Base-by-base conservation (phyloP, 208 protist species). In the Tritrichomonas musculus region DNA sequence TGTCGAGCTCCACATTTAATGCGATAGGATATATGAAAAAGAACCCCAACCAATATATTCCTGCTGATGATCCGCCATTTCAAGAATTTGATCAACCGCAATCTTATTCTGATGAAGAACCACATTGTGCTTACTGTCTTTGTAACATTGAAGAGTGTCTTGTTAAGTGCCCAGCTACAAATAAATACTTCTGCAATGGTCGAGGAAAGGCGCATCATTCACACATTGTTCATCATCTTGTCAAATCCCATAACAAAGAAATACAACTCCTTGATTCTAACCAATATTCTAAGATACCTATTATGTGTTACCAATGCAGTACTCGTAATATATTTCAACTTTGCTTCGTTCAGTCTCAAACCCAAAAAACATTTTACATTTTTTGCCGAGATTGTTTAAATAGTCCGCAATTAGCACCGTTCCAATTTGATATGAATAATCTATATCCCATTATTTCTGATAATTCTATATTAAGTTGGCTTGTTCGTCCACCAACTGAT, bases 401-500 rank as follows among this genome's bases (percentile, higher is more conserved):
- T 47, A 69, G n/a, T 22, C 53, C 33, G 0, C 41, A 55, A 22
- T 25, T 93, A 14, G 92, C 93, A 5, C 57, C 44, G 36, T 50
- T 30, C 0, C 96, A 97, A 60, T 98, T 97, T 97, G 97, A 98
- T 94, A 65, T 97, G 3, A 80, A 93, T 39, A 94, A 96, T 30
- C 98, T 98, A 97, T 92, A 95, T n/a, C 97, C 97, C 47, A 94
- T 99, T 11, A 97, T 99, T 92, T 95, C 97, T 53, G 96, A 98
- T 82, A 94, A 96, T 25, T 92, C 93, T 25, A 97, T 99, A 44
- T 94, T 98, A 14, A 84, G 95, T 27, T 99, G 98, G 97, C 94
- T 99, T 0, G 97, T 98, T 3, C 97, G 97, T 94, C 55, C 94
- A 64, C 96, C 96, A 17, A 94, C 95, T 4, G 95, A 98, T 82